Percentiles rank a stretch among this genome's conserved stretches.
Conservation (phyloP, 352 stramenopile genomes). For the Globisporangium parvum region DNA sequence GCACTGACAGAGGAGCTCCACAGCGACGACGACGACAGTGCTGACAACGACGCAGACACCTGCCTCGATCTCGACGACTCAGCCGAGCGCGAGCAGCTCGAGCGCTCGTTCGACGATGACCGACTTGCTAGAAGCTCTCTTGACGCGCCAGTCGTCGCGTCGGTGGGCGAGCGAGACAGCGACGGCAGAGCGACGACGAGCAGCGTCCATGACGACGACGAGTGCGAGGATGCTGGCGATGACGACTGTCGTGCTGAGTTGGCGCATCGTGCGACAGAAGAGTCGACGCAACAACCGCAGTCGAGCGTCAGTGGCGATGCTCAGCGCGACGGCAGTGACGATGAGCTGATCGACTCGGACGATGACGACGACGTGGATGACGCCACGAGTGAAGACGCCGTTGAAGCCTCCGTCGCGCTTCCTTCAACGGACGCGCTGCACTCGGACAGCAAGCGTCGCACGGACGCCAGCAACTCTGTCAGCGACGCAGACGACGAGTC, state of each 20-base stretch:
- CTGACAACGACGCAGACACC: background rate
- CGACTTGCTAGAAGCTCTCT: background rate
- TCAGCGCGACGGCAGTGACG: background rate
- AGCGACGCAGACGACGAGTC: background rate
- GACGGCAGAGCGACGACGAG: no score
- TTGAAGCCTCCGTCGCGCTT: no score
- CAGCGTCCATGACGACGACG: no score
- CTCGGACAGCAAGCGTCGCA: background rate
- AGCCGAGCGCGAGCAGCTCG: background rate
- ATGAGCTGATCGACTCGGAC: conserved; percentile 19
- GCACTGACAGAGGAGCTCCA: background rate
- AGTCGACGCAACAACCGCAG: background rate
- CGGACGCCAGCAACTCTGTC: background rate
- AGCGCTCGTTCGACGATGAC: conserved; percentile 7
- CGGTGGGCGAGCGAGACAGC: no score
- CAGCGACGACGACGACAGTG: background rate
- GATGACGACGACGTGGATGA: conserved; percentile 12
- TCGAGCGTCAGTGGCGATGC: background rate
- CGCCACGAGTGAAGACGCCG: background rate
- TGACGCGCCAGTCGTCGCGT: background rate
- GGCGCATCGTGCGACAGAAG: conserved; percentile 10
- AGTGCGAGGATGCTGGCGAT: conserved; percentile 2
- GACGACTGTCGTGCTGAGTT: conserved; percentile 9
- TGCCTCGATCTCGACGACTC: background rate
- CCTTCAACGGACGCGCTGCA: no score